phyloP scores from a whole-genome alignment of 2,329 filamentous ascomycete genomes.

The Fusarium hainanense region DNA sequence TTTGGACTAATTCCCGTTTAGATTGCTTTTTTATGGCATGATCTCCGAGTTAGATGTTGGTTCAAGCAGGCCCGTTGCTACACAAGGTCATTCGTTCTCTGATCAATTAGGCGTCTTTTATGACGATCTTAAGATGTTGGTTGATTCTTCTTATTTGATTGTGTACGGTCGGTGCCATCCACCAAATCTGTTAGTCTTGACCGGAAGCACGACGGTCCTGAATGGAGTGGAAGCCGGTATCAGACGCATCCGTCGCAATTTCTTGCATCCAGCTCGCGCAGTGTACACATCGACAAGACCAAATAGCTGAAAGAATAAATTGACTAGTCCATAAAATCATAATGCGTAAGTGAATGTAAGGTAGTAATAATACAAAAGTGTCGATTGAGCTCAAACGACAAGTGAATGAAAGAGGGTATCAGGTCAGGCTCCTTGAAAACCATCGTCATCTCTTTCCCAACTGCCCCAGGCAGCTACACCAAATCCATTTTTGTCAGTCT shows the following conservation, averaged over 20 bases:
- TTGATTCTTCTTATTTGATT: background rate
- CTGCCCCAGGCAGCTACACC: background rate
- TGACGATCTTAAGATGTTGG: background rate
- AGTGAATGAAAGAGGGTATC: slow-evolving; percentile 24
- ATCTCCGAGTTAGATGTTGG: background rate
- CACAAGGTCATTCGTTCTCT: background rate
- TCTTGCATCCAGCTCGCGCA: rapidly evolving
- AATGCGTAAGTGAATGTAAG: slow-evolving; percentile 20
- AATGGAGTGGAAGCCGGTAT: background rate
- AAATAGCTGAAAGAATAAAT: background rate
- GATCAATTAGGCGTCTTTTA: background rate
- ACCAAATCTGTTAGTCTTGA: background rate
- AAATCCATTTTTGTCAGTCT: rapidly evolving
- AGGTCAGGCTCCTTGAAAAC: slow-evolving; percentile 3
- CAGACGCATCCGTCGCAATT: rapidly evolving
- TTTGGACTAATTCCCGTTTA: background rate
- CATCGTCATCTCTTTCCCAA: background rate
- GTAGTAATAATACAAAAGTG: slow-evolving; percentile 20
- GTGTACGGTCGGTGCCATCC: background rate
- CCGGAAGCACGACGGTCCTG: background rate
- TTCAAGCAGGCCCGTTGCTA: too few species aligned
- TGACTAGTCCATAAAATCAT: background rate
- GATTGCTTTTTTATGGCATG: background rate
- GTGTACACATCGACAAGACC: rapidly evolving
- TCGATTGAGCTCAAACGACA: background rate